Evolutionary conservation across 179 eudicot genomes (phyloP), one percentile per base, ranked within the genome.

Genomic region (Silene vulgaris): DNA sequence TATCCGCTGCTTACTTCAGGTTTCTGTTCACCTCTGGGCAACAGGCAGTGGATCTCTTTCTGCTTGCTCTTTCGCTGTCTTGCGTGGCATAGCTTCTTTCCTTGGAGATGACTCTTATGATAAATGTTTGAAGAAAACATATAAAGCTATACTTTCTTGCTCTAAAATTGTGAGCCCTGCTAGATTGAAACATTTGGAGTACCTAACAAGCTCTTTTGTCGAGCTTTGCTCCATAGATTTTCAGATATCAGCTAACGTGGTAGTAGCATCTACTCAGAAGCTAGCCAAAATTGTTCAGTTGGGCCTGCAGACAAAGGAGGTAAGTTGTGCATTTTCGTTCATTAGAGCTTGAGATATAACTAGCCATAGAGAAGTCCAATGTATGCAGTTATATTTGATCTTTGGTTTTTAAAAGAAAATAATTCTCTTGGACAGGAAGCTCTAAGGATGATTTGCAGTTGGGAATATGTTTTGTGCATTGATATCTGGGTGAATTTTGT

Each of bases 401-500:
- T 61, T 74, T 37, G 32, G 17, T 28, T 43, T 13, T 45, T 40
- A 40, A 21, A 13, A 29, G 23, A 23, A 3, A 9, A 5, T 17
- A 19, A 29, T 54, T 14, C 29, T 77, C 71, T 72, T 19, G 65
- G 37, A 75, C 91, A 95, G 99, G 99, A 90, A 84, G 88, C 90
- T 60, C 82, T 90, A n/a, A 80, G 81, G 84, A 89, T 86, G 83
- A 86, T 89, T 65, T 95, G 91, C 86, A 89, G 96, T 77, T 88
- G 93, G 96, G 90, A 92, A 72, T 95, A 81, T 70, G 87, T 76
- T 26, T 75, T 87, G 79, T 90, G 93, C 83, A 81, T 96, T 67
- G 96, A 93, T 82, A 79, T 93, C 8, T 93, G 97, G 97, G 99
- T 96, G 80, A 74, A 29, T 63, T 96, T 86, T 82, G 79, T 88